Base-by-base conservation (phyloP, 192 early-diverging fungal genomes). In the Podochytrium sp. region DNA sequence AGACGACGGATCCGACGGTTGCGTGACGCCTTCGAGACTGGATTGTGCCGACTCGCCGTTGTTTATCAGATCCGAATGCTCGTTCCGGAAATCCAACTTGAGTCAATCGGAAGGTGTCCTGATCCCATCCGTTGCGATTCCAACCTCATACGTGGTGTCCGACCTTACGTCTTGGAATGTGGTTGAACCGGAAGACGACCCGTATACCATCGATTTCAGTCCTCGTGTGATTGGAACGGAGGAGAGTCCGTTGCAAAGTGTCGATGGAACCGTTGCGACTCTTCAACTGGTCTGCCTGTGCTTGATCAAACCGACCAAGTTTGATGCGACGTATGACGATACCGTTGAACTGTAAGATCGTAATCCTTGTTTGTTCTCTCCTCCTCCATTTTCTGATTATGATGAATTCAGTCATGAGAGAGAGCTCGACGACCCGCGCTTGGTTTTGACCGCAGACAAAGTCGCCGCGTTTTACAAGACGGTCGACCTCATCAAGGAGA, bases 41-140 rank as follows among this genome's bases (percentile, higher is more conserved):
- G 76, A 84, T 16, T 89, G 83, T 65, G 89, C 91, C 5, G 87
- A 92, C 33, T 83, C 85, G 29, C 92, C 92, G 2, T 78, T 94
- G 0, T 91, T 93, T 60, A 70, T 94, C 3, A 81, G 87, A 41
- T 72, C 90, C 0, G 91, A 94, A 70, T 90, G 85, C 62, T 85
- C 81, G 6, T 88, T 93, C 43, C 71, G 79, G 55, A 92, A 91
- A 18, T 27, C 66, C 0, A 74, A 64, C 25, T 32, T 64, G 30
- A 34, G 57, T 18, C 86, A 82, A 30, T 75, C 78, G 52, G 85
- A 85, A 18, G 75, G 78, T 37, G 27, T 70, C 0, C 75, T 74
- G 2, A 83, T 92, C 56, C 89, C 91, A 2, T 75, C 90, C 3
- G 68, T 69, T 2, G 79, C 75, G n/a, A 61, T 94, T 43, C 92